phyloP scores from a whole-genome alignment of 495 filamentous ascomycete genomes.

The Massariosphaeria phaeospora region DNA sequence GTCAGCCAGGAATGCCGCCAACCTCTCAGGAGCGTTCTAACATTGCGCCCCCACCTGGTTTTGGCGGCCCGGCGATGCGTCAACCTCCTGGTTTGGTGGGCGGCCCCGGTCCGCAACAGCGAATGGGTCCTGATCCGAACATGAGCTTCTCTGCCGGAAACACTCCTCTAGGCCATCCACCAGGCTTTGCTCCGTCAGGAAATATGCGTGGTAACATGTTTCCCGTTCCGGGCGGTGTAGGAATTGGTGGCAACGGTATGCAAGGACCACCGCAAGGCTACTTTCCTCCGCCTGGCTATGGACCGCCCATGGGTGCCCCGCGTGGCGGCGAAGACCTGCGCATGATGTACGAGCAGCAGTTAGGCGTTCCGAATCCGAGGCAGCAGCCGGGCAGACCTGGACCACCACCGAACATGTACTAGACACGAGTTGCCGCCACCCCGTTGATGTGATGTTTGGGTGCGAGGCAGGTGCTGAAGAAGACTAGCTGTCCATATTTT shows the following conservation, averaged over 20 bases:
- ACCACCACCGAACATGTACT: slow-evolving; percentile 23
- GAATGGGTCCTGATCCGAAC: slow-evolving; percentile 19
- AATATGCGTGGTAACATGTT: slow-evolving; percentile 21
- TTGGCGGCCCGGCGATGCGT: slow-evolving; percentile 23
- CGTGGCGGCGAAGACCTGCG: slow-evolving; percentile 23
- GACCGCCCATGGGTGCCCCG: slow-evolving; percentile 19
- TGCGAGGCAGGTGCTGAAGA: too few species aligned
- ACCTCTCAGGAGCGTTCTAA: slow-evolving; percentile 30
- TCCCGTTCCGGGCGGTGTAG: slow-evolving; percentile 1
- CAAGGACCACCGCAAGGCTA: slow-evolving; percentile 28
- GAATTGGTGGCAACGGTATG: slow-evolving; percentile 11
- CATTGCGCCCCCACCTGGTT: slow-evolving; percentile 35
- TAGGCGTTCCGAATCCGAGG: slow-evolving; percentile 1
- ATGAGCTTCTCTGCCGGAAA: slow-evolving; percentile 26
- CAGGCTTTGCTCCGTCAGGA: slow-evolving; percentile 20
- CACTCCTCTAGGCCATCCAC: slow-evolving; percentile 29
- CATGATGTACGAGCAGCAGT: slow-evolving; percentile 32
- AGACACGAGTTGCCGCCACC: too few species aligned
- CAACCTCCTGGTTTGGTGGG: slow-evolving; percentile 30
- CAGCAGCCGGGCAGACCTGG: slow-evolving; percentile 22
- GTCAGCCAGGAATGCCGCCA: slow-evolving; percentile 24
- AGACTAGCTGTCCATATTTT: too few species aligned
- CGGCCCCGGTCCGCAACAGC: slow-evolving; percentile 3
- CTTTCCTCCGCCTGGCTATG: slow-evolving; percentile 23
- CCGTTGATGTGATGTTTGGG: too few species aligned